Conservation (phyloP, 192 early-diverging fungal species). For the Rhizophagus sp. region DNA sequence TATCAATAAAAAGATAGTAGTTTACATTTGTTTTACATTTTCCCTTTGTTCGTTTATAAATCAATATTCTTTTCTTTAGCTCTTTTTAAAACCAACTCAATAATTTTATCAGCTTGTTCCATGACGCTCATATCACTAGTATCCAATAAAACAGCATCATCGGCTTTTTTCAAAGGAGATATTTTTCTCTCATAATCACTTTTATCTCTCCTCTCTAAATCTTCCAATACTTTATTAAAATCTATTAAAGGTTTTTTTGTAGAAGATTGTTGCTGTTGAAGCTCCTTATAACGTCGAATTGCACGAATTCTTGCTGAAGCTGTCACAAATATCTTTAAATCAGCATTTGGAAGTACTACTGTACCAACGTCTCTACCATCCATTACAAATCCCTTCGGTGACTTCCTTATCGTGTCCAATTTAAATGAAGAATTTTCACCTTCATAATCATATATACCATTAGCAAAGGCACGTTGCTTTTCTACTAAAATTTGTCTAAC, state of each 20-base stretch:
- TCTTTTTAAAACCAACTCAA: constrained; percentile 41
- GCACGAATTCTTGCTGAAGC: constrained; percentile 68
- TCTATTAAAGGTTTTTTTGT: constrained; percentile 14
- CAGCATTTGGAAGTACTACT: constrained; percentile 69
- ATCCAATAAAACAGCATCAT: constrained; percentile 73
- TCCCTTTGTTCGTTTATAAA: background rate
- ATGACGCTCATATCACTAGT: constrained; percentile 68
- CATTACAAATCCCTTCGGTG: constrained; percentile 67
- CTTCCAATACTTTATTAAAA: constrained; percentile 33
- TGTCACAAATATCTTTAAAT: constrained; percentile 76
- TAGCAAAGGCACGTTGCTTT: constrained; percentile 58
- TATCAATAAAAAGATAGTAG: too few relatives aligned
- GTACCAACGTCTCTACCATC: constrained; percentile 85
- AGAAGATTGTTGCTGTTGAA: constrained; percentile 23
- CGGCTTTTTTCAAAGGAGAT: constrained; percentile 70
- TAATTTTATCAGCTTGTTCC: constrained; percentile 67
- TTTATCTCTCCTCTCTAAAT: constrained; percentile 67
- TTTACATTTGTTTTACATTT: too few relatives aligned
- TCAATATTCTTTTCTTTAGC: background rate
- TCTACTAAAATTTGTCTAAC: constrained; percentile 57
- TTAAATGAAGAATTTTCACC: too few relatives aligned
- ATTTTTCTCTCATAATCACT: constrained; percentile 63
- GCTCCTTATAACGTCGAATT: constrained; percentile 63
- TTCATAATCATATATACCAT: background rate
- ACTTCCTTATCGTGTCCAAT: background rate